Evolutionary conservation across 306 rosid species (phyloP), one percentile per base, ranked within the genome.

Genomic region (Gleditsia sinensis): DNA sequence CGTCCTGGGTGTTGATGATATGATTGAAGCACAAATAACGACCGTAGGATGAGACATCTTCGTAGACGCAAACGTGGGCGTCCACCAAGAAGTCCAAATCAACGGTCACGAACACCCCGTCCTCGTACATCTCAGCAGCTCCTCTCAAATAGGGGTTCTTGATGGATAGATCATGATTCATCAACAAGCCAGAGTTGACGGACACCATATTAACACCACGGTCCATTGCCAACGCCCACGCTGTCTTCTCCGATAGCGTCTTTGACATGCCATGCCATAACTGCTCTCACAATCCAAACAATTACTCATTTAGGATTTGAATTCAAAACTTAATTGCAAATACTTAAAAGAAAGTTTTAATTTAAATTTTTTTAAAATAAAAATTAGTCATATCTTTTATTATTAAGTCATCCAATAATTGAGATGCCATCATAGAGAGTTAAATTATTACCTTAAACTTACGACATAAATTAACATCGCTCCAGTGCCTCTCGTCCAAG

Each of bases 111-210:
- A 93, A 86, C 36, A 88, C 83, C 0, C 97, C 98, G 17, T 88
- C 93, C 59, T 91, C 92, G 78, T 93, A 93, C 98, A 93, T 91
- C 89, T 93, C 97, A 9, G 97, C 98, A 14, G 98, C 98, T 17
- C 98, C 98, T 74, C 90, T 89, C 24, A 93, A 16, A 59, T 93
- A 86, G 0, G 97, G 96, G 75, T 76, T 55, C 14, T 46, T 78
- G 23, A 91, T 75, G 14, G 91, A 77, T 37, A 93, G 76, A 71
- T 87, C 91, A 2, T 74, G 73, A 11, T 67, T 56, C 86, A 87
- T 78, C 60, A 82, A 11, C 7, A 89, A 24, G 2, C 88, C 97
- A 2, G 83, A 84, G 36, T 91, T 91, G 12, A 91, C 55, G 0
- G 96, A 88, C 37, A 91, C 96, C 94, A 93, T 91, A 24, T 85